Conservation (phyloP, 2,329 filamentous ascomycete genomes). For the Rhynchosporium graminicola region DNA sequence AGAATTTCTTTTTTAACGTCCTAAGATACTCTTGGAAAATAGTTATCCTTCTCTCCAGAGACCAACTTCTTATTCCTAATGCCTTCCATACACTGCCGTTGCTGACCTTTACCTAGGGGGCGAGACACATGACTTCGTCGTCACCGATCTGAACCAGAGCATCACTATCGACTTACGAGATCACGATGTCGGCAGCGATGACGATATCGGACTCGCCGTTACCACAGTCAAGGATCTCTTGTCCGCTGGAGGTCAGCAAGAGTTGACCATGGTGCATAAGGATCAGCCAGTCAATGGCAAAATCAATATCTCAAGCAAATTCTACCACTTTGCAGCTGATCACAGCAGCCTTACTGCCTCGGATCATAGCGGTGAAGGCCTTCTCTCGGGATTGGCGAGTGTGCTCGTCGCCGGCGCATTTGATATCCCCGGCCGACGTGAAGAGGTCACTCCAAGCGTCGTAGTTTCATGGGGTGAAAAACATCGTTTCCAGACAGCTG, state of each 20-base stretch:
- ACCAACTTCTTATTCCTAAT: no score
- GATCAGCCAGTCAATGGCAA: constrained; percentile 16
- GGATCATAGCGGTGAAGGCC: constrained; percentile 16
- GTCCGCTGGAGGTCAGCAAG: constrained; percentile 16
- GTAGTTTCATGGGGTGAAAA: constrained; percentile 23
- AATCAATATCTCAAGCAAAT: constrained; percentile 19
- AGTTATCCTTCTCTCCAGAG: no score
- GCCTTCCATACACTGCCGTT: no score
- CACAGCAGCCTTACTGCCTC: constrained; percentile 17
- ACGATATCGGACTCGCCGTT: constrained; percentile 21
- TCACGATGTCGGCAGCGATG: constrained; percentile 20
- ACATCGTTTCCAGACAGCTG: constrained; percentile 23
- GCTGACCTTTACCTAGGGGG: no score
- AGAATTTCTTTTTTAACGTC: no score
- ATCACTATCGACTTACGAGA: constrained; percentile 21
- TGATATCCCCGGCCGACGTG: constrained; percentile 13
- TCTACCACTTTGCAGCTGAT: constrained; percentile 18
- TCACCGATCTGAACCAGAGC: constrained; percentile 23
- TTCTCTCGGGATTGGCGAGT: constrained; percentile 15
- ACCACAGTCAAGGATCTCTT: constrained; percentile 24
- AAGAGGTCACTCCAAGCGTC: constrained; percentile 24
- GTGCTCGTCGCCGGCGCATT: constrained; percentile 18
- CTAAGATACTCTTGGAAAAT: no score
- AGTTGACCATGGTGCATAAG: constrained; percentile 20
- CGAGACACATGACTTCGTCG: constrained; percentile 23